phyloP scores from a whole-genome alignment of 169 alveolate genomes.

The Eimeria tenella region DNA sequence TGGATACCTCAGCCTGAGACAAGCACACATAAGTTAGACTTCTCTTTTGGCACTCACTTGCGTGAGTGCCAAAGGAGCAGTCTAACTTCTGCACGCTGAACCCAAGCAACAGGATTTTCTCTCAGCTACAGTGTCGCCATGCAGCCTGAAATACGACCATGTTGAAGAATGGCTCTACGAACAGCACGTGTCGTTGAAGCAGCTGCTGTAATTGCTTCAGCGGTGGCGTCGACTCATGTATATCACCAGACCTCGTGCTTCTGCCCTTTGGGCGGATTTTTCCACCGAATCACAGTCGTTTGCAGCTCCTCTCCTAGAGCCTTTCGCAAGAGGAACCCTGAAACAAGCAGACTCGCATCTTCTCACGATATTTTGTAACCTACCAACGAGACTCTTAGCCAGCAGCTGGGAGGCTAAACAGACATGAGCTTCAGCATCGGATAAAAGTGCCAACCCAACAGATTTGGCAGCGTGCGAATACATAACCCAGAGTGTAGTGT shows the following conservation, averaged over 20 bases:
- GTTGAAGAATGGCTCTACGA: neutral
- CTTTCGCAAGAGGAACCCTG: constrained; percentile 32
- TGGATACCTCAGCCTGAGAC: constrained; percentile 29
- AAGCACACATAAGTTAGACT: neutral
- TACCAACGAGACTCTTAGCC: neutral
- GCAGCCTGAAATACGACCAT: neutral
- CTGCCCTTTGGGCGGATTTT: constrained; percentile 34
- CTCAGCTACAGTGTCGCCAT: too few species aligned
- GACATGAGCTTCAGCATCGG: neutral
- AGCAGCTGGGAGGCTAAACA: neutral
- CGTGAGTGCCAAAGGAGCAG: neutral
- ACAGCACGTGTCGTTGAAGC: neutral
- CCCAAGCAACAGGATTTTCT: neutral
- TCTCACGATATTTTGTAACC: too few species aligned
- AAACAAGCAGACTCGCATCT: neutral
- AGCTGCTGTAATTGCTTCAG: neutral
- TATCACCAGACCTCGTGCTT: constrained; percentile 38
- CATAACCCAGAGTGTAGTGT: neutral
- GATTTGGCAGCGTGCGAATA: neutral
- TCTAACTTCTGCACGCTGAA: neutral
- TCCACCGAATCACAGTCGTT: constrained; percentile 55
- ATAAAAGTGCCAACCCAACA: neutral
- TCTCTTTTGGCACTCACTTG: neutral
- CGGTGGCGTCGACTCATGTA: neutral
- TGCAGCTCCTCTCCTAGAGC: constrained; percentile 53